Evolutionary conservation across 2,329 filamentous ascomycete species (phyloP).

Genomic region (Amylocarpus encephaloides): DNA sequence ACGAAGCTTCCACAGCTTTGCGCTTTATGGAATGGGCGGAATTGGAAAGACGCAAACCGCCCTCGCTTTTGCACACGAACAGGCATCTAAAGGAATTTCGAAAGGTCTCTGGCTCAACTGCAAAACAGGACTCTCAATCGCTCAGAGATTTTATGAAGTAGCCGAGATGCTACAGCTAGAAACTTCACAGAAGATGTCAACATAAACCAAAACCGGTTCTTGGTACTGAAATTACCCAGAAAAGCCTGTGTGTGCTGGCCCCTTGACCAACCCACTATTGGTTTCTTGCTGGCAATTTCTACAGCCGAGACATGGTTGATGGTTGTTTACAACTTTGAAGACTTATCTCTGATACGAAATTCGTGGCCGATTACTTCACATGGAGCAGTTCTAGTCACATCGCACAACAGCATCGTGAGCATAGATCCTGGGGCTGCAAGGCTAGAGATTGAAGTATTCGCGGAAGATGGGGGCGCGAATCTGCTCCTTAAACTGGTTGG

Average conservation of each 20-base stretch:
- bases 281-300: neutral
- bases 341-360: neutral
- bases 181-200: neutral
- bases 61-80: constrained; percentile 28
- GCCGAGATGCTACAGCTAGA: constrained; percentile 1
- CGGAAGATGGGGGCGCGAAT: neutral
- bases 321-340: constrained; percentile 10
- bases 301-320: constrained; percentile 5
- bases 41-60: constrained; percentile 42
- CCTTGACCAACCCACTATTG: neutral
- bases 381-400: constrained; percentile 5
- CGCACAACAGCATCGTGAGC: neutral
- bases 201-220: neutral
- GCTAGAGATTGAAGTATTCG: neutral
- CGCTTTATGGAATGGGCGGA: constrained; percentile 34
- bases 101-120: constrained; percentile 11
- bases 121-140: constrained; percentile 13
- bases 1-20: neutral
- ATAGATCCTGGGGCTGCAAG: neutral
- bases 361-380: constrained; percentile 2
- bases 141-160: constrained; percentile 22
- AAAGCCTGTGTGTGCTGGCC: constrained; percentile 4
- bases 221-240: constrained; percentile 5
- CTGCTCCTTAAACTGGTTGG: neutral
- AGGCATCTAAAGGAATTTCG: constrained; percentile 1